These are phyloP conservation scores for Suillus subalutaceus DNA, from an alignment of 768 basidiomycete species.

Conservation along the genomic window DNA sequence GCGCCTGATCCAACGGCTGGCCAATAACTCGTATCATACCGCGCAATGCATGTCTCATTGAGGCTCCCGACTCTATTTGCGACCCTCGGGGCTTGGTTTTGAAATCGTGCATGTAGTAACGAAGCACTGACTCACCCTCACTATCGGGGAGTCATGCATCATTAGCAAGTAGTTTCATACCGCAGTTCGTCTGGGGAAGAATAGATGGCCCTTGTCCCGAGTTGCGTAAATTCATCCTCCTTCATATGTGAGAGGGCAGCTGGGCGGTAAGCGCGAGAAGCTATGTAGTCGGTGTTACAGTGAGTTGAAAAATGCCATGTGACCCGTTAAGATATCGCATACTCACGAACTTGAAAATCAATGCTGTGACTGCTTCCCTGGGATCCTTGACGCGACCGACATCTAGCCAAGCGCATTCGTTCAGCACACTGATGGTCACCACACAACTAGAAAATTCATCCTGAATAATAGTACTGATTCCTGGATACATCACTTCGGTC, in stretches of 20 bases:
- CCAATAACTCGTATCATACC: background rate
- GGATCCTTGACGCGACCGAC: background rate
- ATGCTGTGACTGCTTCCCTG: too few species aligned
- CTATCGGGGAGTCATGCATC: background rate
- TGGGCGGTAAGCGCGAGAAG: background rate
- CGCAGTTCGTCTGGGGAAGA: background rate
- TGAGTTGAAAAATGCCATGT: too few species aligned
- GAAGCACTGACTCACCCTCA: background rate
- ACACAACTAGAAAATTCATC: background rate
- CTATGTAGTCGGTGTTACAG: background rate
- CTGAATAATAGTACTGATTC: background rate
- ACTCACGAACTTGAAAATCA: too few species aligned
- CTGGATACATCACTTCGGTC: background rate
- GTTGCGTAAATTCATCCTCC: background rate
- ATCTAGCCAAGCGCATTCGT: background rate
- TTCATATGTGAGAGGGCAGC: background rate
- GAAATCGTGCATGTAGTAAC: background rate
- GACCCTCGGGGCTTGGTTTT: background rate
- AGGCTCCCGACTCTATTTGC: background rate
- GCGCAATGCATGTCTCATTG: background rate
- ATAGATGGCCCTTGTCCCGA: background rate
- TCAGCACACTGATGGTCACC: too few species aligned
- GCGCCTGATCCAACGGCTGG: background rate
- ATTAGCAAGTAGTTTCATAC: background rate
- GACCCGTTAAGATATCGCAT: too few species aligned